Base-by-base conservation (phyloP, 352 stramenopile species). In the Pythium sukuiense region DNA sequence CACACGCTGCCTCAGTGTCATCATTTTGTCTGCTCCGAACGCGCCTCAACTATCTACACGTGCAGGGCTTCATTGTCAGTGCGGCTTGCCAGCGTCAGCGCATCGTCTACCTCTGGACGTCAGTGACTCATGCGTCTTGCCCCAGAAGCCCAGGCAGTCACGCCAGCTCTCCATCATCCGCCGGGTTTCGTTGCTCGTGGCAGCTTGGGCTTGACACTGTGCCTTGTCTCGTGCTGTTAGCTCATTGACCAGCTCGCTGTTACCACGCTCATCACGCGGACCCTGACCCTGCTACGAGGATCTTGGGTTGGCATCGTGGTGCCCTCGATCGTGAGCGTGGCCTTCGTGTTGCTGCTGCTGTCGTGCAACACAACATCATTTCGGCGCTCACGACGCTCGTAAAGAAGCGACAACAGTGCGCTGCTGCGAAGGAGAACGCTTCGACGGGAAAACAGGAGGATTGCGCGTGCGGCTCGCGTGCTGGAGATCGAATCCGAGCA, bases 331-430 rank as follows among this genome's bases (percentile, higher is more conserved):
- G 1, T 59, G 27, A 30, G 18, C 2, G 29, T 24, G 27, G 29
- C 7, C 52, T 1, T 59, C 29, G 33, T 32, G 27, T 11, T 59
- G 2, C 8, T 59, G 32, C 29, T 56, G 24, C 24, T 56, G 24
- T 66, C 26, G 49, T 66, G 5, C 33, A 26, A 29, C 54, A 55
- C 27, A 59, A 59, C 14, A 37, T 16, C 1, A 49, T 55, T 49
- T 59, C 59, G 59, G n/a, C 59, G 0, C 20, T 66, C 33, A 46
- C 43, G 45, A 59, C 33, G 2, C 7, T 66, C 14, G 16, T 58
- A 0, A 13, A 55, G 2, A 43, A 50, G 12, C 18, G 43, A 20
- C n/a, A 50, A 2, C 43, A 50, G n/a, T n/a, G 13, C 13, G 43
- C 18, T 50, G 43, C 43, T 7, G n/a, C 30, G 4, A 1, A 50